Base-by-base conservation (phyloP, 140 eudicot genomes). In the Oenanthe javanica region DNA sequence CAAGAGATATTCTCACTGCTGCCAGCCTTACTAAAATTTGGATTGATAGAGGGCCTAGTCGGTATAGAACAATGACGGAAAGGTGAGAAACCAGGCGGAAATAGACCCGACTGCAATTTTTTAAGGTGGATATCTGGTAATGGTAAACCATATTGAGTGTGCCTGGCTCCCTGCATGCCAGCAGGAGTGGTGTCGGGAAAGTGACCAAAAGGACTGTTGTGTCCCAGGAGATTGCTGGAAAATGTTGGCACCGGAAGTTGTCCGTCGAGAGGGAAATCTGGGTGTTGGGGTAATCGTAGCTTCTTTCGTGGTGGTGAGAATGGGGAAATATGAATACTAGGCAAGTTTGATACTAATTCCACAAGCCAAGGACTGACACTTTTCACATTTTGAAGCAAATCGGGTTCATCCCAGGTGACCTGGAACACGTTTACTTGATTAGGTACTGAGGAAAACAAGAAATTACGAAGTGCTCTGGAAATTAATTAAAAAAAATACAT, bases 101-200 rank as follows among this genome's bases (percentile, higher is more conserved):
- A 47, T 81, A 74, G 87, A 75, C 96, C 91, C 83, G 85, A 84
- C 86, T 90, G 96, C 47, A 87, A 86, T 80, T 87, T 89, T 87
- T 85, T 86, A 84, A 85, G 83, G 77, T 87, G 92, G 92, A 89
- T 86, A 86, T 90, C 96, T 85, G 84, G 43, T 51, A 90, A 86
- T 10, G 91, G 91, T 74, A 87, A 66, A 64, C 88, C 84, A 23
- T 83, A 83, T 11, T 85, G 90, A 77, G 88, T 76, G 82, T 92
- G 97, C 97, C 97, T 92, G 97, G 94, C 94, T 89, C 97, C 97
- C 97, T 92, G 97, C 83, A 92, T 84, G 94, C 94, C 91, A 38
- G 90, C 84, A 77, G 93, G 85, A 50, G 83, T 77, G 78, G 77
- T 91, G 84, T 87, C 87, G 15, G 91, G 50, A 69, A 85, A 84